Conservation (phyloP, 768 basidiomycete genomes). For the Xerocomus brunneocitrinus region DNA sequence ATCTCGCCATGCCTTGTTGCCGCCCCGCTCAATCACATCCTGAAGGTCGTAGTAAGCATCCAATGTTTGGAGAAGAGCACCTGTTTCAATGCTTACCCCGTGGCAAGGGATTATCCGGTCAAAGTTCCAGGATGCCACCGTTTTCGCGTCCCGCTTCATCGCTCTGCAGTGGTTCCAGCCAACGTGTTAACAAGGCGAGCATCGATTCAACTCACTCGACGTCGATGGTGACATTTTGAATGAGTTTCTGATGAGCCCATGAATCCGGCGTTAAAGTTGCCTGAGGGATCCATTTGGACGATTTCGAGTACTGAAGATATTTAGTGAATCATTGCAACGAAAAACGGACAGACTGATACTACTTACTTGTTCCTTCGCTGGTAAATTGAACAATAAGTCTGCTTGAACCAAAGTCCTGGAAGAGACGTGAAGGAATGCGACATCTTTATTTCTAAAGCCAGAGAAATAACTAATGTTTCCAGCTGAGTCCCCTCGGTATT, state of each 20-base stretch:
- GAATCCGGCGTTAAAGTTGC: conserved; percentile 27
- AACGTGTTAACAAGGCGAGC: not conserved
- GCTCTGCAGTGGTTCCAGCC: conserved; percentile 25
- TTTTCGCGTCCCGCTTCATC: conserved; percentile 62
- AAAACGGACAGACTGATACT: not conserved
- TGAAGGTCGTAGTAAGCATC: conserved; percentile 12
- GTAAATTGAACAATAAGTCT: conserved; percentile 81
- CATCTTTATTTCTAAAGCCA: conserved; percentile 71
- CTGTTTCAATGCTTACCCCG: conserved; percentile 34
- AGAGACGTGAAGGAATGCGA: conserved; percentile 72
- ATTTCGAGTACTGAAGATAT: conserved; percentile 35
- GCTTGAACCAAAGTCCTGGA: conserved; percentile 75
- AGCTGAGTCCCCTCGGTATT: not conserved
- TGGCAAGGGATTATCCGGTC: conserved; percentile 73
- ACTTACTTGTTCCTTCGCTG: conserved; percentile 66
- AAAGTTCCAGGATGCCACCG: conserved; percentile 70
- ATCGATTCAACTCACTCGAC: conserved; percentile 22
- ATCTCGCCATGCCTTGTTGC: conserved; percentile 50
- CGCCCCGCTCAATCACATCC: conserved; percentile 63
- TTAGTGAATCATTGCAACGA: not conserved
- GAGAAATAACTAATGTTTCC: conserved; percentile 54
- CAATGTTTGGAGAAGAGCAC: not conserved
- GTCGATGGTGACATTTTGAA: conserved; percentile 19
- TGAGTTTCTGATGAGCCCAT: conserved; percentile 26
- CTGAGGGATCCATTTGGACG: conserved; percentile 28